These are phyloP conservation scores for Coemansia guatemalensis DNA, from an alignment of 192 early-diverging fungal species.

Conservation along the genomic window DNA sequence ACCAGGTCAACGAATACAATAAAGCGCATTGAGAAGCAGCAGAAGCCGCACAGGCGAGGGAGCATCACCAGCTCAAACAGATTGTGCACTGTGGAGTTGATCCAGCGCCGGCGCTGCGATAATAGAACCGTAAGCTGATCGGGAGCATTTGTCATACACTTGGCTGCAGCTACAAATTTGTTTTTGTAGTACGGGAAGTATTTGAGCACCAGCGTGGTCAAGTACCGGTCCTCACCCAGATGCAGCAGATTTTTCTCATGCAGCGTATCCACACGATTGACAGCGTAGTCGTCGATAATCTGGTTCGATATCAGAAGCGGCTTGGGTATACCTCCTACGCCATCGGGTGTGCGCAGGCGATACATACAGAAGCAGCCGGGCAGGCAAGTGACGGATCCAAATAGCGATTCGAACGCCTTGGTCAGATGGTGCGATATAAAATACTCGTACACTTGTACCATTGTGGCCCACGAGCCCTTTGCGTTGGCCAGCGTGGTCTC, in stretches of 20 bases:
- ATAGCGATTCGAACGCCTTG: conserved; percentile 97
- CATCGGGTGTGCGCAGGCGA: conserved; percentile 82
- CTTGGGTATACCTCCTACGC: conserved; percentile 61
- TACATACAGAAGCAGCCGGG: conserved; percentile 99
- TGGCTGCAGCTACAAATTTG: conserved; percentile 89
- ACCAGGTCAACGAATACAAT: conserved; percentile 94
- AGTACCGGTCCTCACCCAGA: conserved; percentile 97
- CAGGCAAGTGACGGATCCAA: conserved; percentile 96
- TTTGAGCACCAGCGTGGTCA: conserved; percentile 94
- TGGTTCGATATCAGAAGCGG: conserved; percentile 87
- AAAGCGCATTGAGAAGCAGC: conserved; percentile 97
- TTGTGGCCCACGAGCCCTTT: conserved; percentile 90
- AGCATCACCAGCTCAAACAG: conserved; percentile 90
- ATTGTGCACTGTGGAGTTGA: conserved; percentile 99
- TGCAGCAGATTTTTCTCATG: conserved; percentile 99
- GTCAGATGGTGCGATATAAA: conserved; percentile 96
- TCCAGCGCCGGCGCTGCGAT: conserved; percentile 99
- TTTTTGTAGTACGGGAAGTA: conserved; percentile 97
- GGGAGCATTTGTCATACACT: conserved; percentile 92
- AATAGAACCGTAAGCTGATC: conserved; percentile 91
- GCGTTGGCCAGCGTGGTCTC: conserved; percentile 95
- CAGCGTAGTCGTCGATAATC: conserved; percentile 91
- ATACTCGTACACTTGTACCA: conserved; percentile 99
- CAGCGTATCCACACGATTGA: conserved; percentile 92
- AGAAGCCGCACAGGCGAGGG: conserved; percentile 92